Conservation (phyloP, 1,284 basidiomycete species). For the Cystobasidiaceae sp. region DNA sequence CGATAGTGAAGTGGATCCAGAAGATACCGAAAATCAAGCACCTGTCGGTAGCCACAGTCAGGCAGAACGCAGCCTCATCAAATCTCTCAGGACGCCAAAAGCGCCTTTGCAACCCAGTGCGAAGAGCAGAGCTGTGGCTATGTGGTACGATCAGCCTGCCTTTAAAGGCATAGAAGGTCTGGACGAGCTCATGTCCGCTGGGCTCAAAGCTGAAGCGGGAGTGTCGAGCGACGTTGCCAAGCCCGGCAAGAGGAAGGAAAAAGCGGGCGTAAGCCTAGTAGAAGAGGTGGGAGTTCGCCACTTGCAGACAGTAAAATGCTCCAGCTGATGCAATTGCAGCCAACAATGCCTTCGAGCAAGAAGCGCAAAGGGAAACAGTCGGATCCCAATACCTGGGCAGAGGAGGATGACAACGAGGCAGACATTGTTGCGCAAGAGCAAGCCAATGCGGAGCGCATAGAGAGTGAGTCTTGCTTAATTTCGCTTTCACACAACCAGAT, state of each 20-base stretch:
- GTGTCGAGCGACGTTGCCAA: constrained; percentile 43
- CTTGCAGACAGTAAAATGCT: not conserved
- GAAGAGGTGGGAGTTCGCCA: not conserved
- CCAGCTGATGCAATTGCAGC: constrained; percentile 4
- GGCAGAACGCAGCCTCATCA: constrained; percentile 47
- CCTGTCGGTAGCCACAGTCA: constrained; percentile 49
- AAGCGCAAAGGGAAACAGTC: constrained; percentile 22
- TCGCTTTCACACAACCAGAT: not conserved
- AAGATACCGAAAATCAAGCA: constrained; percentile 46
- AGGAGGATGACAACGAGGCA: constrained; percentile 50
- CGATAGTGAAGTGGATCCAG: constrained; percentile 48
- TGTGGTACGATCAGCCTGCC: constrained; percentile 95
- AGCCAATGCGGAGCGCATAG: constrained; percentile 34
- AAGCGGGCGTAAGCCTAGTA: not conserved
- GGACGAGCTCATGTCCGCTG: constrained; percentile 49
- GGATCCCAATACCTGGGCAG: constrained; percentile 36
- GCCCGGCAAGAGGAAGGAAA: not conserved
- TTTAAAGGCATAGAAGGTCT: constrained; percentile 69
- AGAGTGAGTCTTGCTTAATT: constrained; percentile 17
- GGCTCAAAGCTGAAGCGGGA: constrained; percentile 41
- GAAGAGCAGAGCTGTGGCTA: constrained; percentile 50
- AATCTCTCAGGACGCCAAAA: constrained; percentile 35
- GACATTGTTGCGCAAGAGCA: constrained; percentile 37
- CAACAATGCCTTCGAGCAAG: constrained; percentile 9
- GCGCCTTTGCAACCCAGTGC: constrained; percentile 11